Conservation (phyloP, 352 stramenopile genomes). For the Globisporangium carolinianum region DNA sequence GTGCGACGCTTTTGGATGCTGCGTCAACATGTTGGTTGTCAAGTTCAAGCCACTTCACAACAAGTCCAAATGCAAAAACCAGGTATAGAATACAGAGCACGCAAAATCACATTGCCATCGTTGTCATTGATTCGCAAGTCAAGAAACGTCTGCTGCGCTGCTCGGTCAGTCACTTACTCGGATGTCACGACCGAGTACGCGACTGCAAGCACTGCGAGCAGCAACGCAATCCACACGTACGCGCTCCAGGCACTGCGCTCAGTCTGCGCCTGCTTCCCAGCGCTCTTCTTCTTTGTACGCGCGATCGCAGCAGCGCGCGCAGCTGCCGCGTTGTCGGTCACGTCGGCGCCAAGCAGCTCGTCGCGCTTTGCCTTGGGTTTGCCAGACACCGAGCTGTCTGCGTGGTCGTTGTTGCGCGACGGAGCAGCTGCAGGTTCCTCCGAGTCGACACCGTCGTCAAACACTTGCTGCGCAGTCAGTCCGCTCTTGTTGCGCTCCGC, state of each 20-base stretch:
- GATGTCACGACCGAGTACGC: constrained; percentile 6
- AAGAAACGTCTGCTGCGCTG: too few species aligned
- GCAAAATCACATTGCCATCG: neutral
- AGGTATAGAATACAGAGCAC: neutral
- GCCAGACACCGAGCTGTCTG: neutral
- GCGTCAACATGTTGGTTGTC: neutral
- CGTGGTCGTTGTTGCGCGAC: constrained; percentile 5
- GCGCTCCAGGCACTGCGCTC: constrained; percentile 15
- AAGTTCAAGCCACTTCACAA: neutral
- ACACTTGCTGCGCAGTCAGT: constrained; percentile 52
- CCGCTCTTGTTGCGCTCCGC: constrained; percentile 45
- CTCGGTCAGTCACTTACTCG: neutral
- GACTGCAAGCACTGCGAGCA: constrained; percentile 33
- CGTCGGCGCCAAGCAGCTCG: constrained; percentile 20
- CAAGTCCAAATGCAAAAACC: neutral
- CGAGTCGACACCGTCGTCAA: constrained; percentile 55
- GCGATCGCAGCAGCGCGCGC: constrained; percentile 61
- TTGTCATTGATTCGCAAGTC: neutral
- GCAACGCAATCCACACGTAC: constrained; percentile 30
- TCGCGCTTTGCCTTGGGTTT: constrained; percentile 22
- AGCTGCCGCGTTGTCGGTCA: constrained; percentile 31
- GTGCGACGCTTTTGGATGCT: neutral
- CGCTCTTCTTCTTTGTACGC: constrained; percentile 56
- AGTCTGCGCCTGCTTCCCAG: constrained; percentile 29
- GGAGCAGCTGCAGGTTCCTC: constrained; percentile 29